Evolutionary conservation across 768 basidiomycete genomes (phyloP).

Genomic region (Hericium alpestre): DNA sequence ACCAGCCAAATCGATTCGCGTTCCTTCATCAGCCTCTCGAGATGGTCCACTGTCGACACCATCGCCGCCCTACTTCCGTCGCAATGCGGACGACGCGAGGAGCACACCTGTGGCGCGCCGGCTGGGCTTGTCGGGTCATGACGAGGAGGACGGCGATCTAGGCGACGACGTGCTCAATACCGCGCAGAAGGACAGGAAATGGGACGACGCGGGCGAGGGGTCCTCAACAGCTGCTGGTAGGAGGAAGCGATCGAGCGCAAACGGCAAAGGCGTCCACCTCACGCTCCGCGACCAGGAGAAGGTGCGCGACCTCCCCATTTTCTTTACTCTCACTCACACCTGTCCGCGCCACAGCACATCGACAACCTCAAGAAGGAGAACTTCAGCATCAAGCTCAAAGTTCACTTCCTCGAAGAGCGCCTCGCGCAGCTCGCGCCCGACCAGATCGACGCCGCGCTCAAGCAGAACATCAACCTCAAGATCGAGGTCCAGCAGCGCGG

Average conservation of each 20-base stretch:
- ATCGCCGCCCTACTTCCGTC: slow-evolving; percentile 11
- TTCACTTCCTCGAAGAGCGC: slow-evolving; percentile 91
- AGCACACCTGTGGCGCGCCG: slow-evolving; percentile 7
- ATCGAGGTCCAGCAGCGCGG: slow-evolving; percentile 84
- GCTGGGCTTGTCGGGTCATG: slow-evolving; percentile 6
- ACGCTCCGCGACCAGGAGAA: slow-evolving; percentile 96
- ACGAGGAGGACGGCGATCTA: slow-evolving; percentile 7
- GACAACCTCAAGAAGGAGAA: slow-evolving; percentile 95
- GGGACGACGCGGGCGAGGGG: slow-evolving; percentile 42
- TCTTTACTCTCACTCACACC: neutral
- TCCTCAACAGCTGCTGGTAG: slow-evolving; percentile 38
- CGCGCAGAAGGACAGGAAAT: slow-evolving; percentile 19
- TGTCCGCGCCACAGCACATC: slow-evolving; percentile 53
- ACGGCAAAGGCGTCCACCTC: slow-evolving; percentile 36
- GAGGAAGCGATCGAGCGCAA: slow-evolving; percentile 28
- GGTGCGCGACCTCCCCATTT: slow-evolving; percentile 30
- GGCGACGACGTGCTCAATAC: slow-evolving; percentile 9
- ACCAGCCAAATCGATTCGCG: slow-evolving; percentile 13
- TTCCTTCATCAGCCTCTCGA: slow-evolving; percentile 13
- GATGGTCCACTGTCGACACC: slow-evolving; percentile 14
- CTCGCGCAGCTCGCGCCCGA: slow-evolving; percentile 84
- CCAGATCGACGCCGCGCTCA: slow-evolving; percentile 82
- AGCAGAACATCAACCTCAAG: slow-evolving; percentile 89
- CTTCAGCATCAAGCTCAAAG: slow-evolving; percentile 90
- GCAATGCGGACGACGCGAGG: slow-evolving; percentile 9